phyloP scores from a whole-genome alignment of 2,329 filamentous ascomycete genomes.

The Pseudogymnoascus sp. region DNA sequence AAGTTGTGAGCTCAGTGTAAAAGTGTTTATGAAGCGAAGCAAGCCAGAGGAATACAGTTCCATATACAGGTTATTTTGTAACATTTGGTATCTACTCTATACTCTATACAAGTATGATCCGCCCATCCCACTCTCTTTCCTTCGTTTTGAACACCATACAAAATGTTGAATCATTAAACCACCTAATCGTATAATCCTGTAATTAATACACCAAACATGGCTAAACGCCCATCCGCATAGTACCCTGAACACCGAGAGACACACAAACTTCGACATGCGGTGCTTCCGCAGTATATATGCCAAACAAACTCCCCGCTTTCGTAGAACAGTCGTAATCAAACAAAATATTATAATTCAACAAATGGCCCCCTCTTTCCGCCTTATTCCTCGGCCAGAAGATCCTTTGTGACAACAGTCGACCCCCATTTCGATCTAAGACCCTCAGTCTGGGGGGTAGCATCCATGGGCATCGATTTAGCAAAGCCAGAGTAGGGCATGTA shows the following conservation, averaged over 20 bases:
- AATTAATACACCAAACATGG: not conserved
- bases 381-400: not conserved
- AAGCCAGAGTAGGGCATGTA: conserved; percentile 6
- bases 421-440: not conserved
- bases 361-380: not conserved
- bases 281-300: not conserved
- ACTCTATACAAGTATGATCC: conserved; percentile 3
- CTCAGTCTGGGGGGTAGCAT: not conserved
- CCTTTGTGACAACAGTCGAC: not conserved
- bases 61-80: not conserved
- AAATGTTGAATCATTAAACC: not conserved
- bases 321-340: not conserved
- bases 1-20: conserved; percentile 1
- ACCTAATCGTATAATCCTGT: not conserved
- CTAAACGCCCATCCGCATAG: not conserved
- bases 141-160: conserved; percentile 5
- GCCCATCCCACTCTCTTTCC: not conserved
- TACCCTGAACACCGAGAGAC: not conserved
- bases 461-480: not conserved
- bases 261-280: not conserved
- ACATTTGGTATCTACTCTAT: conserved; percentile 6
- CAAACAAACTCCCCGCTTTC: not conserved
- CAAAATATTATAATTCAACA: not conserved
- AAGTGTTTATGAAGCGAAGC: not conserved
- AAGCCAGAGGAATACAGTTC: not conserved